A percentile compares a stretch with the other conserved stretches of the same genome.
phyloP scores from a whole-genome alignment of 148 eudicot genomes.

The Vaccinium corymbosum region DNA sequence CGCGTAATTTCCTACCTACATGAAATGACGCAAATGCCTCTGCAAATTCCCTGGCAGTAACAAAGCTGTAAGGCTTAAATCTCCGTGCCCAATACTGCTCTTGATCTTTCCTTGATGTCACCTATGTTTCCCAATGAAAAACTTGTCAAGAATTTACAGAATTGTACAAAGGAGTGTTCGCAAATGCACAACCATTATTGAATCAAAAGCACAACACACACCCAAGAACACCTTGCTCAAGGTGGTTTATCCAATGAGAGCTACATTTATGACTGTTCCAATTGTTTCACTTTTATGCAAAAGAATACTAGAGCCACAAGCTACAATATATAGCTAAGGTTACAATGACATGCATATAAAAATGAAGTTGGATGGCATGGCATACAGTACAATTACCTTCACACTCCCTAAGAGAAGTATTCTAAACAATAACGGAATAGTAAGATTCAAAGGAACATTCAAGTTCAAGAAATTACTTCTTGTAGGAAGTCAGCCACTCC shows the following conservation, averaged over 20 bases:
- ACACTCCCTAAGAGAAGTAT: not conserved
- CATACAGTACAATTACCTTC: not conserved
- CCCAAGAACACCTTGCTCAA: not conserved
- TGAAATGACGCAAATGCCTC: slow-evolving; percentile 22
- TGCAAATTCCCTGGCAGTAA: slow-evolving; percentile 14
- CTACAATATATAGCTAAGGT: not conserved
- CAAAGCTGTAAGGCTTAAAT: slow-evolving; percentile 11
- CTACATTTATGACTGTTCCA: not conserved
- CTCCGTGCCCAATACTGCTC: slow-evolving; percentile 22
- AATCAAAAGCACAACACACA: not conserved
- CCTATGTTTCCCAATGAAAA: slow-evolving; percentile 6
- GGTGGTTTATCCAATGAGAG: not conserved
- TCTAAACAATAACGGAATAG: no score
- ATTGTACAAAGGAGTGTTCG: not conserved
- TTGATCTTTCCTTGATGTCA: slow-evolving; percentile 26
- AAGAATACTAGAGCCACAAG: not conserved
- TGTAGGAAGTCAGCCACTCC: slow-evolving; percentile 28
- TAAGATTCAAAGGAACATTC: not conserved
- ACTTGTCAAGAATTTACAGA: not conserved
- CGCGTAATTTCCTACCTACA: slow-evolving; percentile 13
- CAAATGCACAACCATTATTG: not conserved
- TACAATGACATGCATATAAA: not conserved
- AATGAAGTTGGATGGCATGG: not conserved
- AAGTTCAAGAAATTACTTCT: slow-evolving; percentile 18
- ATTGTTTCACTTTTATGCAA: not conserved